Evolutionary conservation across 140 eudicot genomes (phyloP), one percentile per base, ranked within the genome.

Genomic region (Bidens hawaiensis): DNA sequence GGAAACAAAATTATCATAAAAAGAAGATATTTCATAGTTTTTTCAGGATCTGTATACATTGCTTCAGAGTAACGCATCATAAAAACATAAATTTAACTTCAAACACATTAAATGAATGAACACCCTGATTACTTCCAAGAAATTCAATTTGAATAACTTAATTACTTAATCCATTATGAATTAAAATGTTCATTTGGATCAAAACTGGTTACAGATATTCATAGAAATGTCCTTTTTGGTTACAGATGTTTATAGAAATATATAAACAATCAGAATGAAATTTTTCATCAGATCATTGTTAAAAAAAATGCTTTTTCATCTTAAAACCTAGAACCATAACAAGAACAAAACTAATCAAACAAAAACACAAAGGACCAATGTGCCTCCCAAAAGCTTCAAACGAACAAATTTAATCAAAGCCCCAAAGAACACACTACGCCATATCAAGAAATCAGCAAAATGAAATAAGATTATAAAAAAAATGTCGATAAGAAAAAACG

Each of bases 371-470:
- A n/a, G 40, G 43, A 56, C 23, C n/a, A 17, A n/a, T 30, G 25
- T 10, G 26, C 30, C 62, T 28, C 7, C 25, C 43, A 56, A 56
- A 56, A 56, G 62, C 17, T 27, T 30, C 24, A 16, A 30, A 56
- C 14, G 8, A 56, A 56, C 43, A 30, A 55, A 56, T 7, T 56
- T 31, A 38, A 56, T 56, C n/a, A 56, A 28, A 31, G 26, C 28
- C 28, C 1, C 28, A 58, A 58, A 18, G 17, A 58, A 34, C 47
- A 33, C 41, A 54, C 23, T 54, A 33, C 18, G 17, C 46, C 64
- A 33, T 58, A 17, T 58, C 50, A 60, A 60, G 51, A 60, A 60
- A 38, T 5, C 22, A 13, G 66, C 66, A 60, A 60, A 60, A 13
- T 12, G 31, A 60, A 19, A 38, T 6, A 4, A 38, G 23, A 18